Evolutionary conservation across 2,329 filamentous ascomycete genomes (phyloP), one percentile per base, ranked within the genome.

Genomic region (Penicillium expansum): DNA sequence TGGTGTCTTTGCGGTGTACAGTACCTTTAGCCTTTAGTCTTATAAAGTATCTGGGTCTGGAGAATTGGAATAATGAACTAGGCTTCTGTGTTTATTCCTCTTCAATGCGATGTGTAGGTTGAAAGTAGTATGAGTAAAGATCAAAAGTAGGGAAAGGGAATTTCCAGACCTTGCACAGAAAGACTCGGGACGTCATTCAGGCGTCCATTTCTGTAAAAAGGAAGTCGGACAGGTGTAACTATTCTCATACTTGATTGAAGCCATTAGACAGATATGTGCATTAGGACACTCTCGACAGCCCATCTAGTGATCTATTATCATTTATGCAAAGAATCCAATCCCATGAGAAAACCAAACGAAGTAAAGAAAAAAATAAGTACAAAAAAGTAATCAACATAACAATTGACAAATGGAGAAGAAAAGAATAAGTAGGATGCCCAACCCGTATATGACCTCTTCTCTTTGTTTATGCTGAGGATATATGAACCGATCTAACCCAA

Each of bases 1-100:
- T 38, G 58, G 52, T 59, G 53, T 61, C 54, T 59, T 58, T 47
- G 50, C 47, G 33, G 56, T 67, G 61, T 64, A 67, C 52, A 59
- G 58, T 67, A 65, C 55, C 38, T 60, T 55, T 57, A 38, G 54
- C 55, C 35, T 47, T 24, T 53, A 24, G 18, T 30, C 24, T 43
- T 42, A 42, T 24, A 59, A 62, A 62, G 56, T 56, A 58, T 48
- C 55, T 55, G 59, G 42, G 37, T 52, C 47, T 43, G 56, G 56
- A 54, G 56, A 58, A 57, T 41, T 56, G 56, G 57, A 52, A 61
- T 41, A 52, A 56, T 47, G 16, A 52, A 50, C 11, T 29, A 35
- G 29, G 16, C 29, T 44, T 27, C 41, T 33, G 29, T 27, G 49
- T 30, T 22, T 13, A 10, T 27, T 13, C 32, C 6, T 50, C 5